Evolutionary conservation across 1,139 yeast species (phyloP).

Genomic region (Saccharomyces hybrid): DNA sequence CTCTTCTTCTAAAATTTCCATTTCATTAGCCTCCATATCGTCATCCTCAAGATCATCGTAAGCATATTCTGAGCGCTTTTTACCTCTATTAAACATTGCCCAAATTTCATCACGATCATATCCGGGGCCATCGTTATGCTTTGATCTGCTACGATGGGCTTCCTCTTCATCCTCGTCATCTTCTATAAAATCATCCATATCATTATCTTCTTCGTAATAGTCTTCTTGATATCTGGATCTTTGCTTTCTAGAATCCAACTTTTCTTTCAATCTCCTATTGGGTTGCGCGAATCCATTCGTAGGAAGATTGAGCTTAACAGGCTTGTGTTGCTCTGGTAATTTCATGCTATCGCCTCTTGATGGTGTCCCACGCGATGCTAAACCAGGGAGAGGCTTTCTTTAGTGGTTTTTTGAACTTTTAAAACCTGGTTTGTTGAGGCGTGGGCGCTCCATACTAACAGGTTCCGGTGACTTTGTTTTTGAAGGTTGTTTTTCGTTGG

Average conservation of each 20-base stretch:
- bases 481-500: conserved; percentile 32
- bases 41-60: conserved; percentile 48
- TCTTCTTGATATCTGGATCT: conserved; percentile 8
- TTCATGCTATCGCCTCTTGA: not conserved
- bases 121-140: conserved; percentile 31
- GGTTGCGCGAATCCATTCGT: conserved; percentile 6
- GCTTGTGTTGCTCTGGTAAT: not conserved
- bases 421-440: conserved; percentile 13
- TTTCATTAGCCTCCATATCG: conserved; percentile 93
- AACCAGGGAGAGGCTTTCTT: not conserved
- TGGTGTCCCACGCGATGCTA: not conserved
- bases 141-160: conserved; percentile 23
- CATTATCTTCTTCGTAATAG: conserved; percentile 23
- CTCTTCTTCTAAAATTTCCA: conserved; percentile 79
- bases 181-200: conserved; percentile 45
- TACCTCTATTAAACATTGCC: conserved; percentile 71
- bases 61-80: conserved; percentile 40
- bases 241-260: conserved; percentile 10
- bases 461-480: not conserved
- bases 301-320: not conserved
- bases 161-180: conserved; percentile 46
- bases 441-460: conserved; percentile 1
- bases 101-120: conserved; percentile 83
- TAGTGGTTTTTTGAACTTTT: conserved; percentile 5
- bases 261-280: conserved; percentile 19